A percentile compares a stretch with the other conserved stretches of the same genome.
phyloP scores from a whole-genome alignment of 2,329 filamentous ascomycete genomes.

The Aspergillus aculeatinus region DNA sequence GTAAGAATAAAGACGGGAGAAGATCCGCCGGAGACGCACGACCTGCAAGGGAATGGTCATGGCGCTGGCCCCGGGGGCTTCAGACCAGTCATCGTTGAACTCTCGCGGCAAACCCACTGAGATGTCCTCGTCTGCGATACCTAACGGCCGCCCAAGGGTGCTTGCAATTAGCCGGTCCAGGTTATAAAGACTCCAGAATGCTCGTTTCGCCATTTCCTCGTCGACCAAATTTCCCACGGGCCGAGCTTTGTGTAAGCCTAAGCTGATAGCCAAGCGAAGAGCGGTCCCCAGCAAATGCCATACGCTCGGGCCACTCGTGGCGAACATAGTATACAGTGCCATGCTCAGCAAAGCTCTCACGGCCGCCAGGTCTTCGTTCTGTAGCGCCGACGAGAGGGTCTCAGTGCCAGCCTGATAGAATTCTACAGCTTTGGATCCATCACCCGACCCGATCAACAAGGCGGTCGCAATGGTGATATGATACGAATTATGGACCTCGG shows the following conservation, averaged over 20 bases:
- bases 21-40: conserved; percentile 37
- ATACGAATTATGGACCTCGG: conserved; percentile 37
- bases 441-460: conserved; percentile 35
- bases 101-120: conserved; percentile 39
- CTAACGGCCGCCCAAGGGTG: conserved; percentile 41
- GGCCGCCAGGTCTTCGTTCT: conserved; percentile 40
- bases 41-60: conserved; percentile 43
- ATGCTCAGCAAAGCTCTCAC: conserved; percentile 38
- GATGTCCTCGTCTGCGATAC: conserved; percentile 45
- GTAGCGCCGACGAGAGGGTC: conserved; percentile 34
- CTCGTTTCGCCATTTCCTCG: conserved; percentile 43
- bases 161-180: conserved; percentile 43
- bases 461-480: conserved; percentile 40
- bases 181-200: conserved; percentile 48
- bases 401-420: conserved; percentile 39
- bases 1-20: conserved; percentile 41
- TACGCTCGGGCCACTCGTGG: conserved; percentile 39
- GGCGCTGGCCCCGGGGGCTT: conserved; percentile 36
- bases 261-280: conserved; percentile 38
- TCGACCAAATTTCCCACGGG: conserved; percentile 30
- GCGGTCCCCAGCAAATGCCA: conserved; percentile 42
- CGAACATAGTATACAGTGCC: conserved; percentile 40
- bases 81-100: conserved; percentile 41
- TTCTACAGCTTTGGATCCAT: conserved; percentile 31
- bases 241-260: conserved; percentile 38